These are phyloP conservation scores for Halenospora varia DNA, from an alignment of 495 filamentous ascomycete genomes.

Conservation along the genomic window DNA sequence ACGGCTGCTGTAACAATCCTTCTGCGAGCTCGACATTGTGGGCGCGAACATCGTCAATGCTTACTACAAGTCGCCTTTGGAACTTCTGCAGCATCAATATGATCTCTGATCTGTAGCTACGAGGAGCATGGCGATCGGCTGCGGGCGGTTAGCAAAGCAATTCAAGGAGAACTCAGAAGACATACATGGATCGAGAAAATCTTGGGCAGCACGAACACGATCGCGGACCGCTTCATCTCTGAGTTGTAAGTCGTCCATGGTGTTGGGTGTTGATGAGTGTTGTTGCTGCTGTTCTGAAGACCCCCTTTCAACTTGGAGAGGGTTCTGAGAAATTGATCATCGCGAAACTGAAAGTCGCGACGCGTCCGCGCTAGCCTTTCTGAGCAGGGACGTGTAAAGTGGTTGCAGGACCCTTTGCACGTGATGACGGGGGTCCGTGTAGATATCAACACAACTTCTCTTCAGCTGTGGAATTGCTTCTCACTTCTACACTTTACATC, in stretches of 20 bases:
- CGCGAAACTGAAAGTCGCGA: too few relatives aligned
- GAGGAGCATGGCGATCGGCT: slow-evolving; percentile 48
- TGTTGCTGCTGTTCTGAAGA: background rate
- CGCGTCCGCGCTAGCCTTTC: too few relatives aligned
- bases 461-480: too few relatives aligned
- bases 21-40: slow-evolving; percentile 89
- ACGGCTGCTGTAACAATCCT: slow-evolving; percentile 79
- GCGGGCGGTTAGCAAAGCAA: slow-evolving; percentile 10
- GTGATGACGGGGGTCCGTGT: too few relatives aligned
- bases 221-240: slow-evolving; percentile 79
- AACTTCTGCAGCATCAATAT: slow-evolving; percentile 90
- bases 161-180: slow-evolving; percentile 5
- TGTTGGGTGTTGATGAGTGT: background rate
- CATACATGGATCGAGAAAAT: slow-evolving; percentile 85
- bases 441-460: too few relatives aligned
- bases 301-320: background rate
- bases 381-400: too few relatives aligned
- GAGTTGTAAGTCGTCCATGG: slow-evolving; percentile 70
- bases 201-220: slow-evolving; percentile 72
- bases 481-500: too few relatives aligned
- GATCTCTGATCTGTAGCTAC: slow-evolving; percentile 83
- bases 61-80: slow-evolving; percentile 73
- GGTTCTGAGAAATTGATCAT: too few relatives aligned
- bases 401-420: too few relatives aligned
- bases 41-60: slow-evolving; percentile 88